Percentiles rank a stretch among this genome's conserved stretches.
Conservation (phyloP, 106 monocot genomes). For the Acanthochlamys bracteata region DNA sequence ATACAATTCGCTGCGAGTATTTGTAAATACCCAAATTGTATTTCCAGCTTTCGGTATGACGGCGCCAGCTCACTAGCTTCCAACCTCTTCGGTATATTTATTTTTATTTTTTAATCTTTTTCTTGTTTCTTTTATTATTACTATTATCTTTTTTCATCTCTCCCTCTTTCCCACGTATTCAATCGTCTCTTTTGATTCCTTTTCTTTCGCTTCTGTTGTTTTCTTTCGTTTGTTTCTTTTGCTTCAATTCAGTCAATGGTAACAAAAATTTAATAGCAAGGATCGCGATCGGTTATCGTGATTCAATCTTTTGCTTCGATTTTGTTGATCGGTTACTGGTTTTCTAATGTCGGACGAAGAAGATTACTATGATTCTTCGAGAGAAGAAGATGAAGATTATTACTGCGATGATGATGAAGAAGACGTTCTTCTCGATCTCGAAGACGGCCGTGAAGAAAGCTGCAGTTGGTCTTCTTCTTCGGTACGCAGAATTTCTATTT, state of each 20-base stretch:
- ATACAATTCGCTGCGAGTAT: no score
- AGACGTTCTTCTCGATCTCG: background rate
- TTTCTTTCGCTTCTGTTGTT: background rate
- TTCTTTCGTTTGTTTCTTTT: background rate
- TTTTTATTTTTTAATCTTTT: no score
- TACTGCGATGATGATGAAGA: background rate
- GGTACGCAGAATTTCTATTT: background rate
- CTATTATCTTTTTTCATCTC: background rate
- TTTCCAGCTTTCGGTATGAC: no score
- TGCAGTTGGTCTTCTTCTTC: constrained; percentile 1
- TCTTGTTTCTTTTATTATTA: no score
- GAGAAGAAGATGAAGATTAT: background rate
- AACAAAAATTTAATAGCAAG: background rate
- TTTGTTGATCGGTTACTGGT: background rate
- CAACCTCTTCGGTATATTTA: no score
- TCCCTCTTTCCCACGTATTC: background rate
- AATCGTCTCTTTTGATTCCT: background rate
- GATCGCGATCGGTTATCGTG: background rate
- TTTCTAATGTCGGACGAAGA: constrained; percentile 7
- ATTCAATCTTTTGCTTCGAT: background rate
- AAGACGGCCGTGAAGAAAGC: background rate
- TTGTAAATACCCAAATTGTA: no score
- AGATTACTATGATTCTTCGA: background rate
- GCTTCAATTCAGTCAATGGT: background rate
- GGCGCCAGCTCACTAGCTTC: no score